phyloP scores from a whole-genome alignment of 164 flowering plant genomes.

The Taxillus chinensis region DNA sequence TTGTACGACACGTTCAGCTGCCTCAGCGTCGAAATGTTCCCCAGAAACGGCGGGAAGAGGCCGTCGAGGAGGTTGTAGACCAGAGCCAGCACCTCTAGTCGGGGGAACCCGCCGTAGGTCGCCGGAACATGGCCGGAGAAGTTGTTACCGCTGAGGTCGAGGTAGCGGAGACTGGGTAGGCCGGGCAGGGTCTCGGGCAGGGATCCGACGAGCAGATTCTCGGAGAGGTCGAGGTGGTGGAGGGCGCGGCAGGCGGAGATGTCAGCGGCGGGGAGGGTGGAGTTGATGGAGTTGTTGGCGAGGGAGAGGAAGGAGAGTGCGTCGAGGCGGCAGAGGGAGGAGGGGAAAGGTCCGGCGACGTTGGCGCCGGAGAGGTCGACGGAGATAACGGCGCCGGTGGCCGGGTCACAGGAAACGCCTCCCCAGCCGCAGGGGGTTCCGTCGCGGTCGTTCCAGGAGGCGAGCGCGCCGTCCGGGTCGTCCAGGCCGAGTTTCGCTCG shows the following conservation, averaged over 20 bases:
- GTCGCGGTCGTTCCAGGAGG: constrained; percentile 49
- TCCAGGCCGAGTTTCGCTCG: constrained; percentile 35
- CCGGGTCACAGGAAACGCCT: constrained; percentile 54
- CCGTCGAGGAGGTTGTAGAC: constrained; percentile 62
- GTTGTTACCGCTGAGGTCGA: constrained; percentile 70
- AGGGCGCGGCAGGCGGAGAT: constrained; percentile 42
- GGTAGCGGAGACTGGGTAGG: constrained; percentile 32
- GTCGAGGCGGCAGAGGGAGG: constrained; percentile 49
- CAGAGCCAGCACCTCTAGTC: constrained; percentile 52
- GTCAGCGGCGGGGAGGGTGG: constrained; percentile 37
- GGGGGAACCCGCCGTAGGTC: constrained; percentile 39
- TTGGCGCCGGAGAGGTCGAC: constrained; percentile 47
- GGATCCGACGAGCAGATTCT: constrained; percentile 39
- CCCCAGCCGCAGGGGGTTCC: constrained; percentile 62
- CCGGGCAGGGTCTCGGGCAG: constrained; percentile 37
- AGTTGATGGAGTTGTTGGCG: constrained; percentile 56
- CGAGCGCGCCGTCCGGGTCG: constrained; percentile 51
- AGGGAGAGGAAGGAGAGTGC: constrained; percentile 49
- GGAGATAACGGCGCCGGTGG: constrained; percentile 36
- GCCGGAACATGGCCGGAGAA: constrained; percentile 74
- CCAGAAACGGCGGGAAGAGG: constrained; percentile 40
- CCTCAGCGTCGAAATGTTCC: constrained; percentile 48
- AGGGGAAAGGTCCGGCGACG: constrained; percentile 63
- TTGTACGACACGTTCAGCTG: constrained; percentile 72
- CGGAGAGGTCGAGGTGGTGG: constrained; percentile 39